phyloP scores from a whole-genome alignment of 225 moss, liverwort and hornwort genomes.

The Ulota crispa region DNA sequence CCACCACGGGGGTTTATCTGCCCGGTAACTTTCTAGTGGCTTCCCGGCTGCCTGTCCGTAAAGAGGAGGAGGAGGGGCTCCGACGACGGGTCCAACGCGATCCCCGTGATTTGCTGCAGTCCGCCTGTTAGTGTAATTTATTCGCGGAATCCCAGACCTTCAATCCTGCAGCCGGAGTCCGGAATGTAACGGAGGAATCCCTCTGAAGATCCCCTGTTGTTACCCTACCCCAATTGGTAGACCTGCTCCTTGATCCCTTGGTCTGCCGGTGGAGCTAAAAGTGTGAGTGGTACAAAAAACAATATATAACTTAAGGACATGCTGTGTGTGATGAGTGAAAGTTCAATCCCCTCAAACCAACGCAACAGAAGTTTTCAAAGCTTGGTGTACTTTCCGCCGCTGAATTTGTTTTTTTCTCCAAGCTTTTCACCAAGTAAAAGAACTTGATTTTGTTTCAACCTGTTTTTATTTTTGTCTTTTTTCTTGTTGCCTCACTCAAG shows the following conservation, averaged over 20 bases:
- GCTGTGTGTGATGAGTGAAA: neutral
- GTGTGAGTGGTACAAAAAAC: neutral
- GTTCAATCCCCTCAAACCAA: fast-evolving
- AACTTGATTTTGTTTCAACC: too few relatives aligned
- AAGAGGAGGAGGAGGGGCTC: neutral
- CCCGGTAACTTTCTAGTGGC: neutral
- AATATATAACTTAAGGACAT: neutral
- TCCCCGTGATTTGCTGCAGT: slow-evolving; percentile 43
- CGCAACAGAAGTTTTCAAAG: too few relatives aligned
- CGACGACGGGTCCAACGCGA: slow-evolving; percentile 35
- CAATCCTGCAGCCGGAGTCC: neutral
- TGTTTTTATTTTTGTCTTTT: too few relatives aligned
- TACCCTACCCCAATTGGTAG: neutral
- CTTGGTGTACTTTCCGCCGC: too few relatives aligned
- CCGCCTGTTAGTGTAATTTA: neutral
- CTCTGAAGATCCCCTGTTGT: neutral
- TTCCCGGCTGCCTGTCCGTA: neutral
- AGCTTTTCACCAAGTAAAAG: too few relatives aligned
- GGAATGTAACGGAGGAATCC: slow-evolving; percentile 11
- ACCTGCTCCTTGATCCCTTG: neutral
- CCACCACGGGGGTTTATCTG: neutral
- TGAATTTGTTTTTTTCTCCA: too few relatives aligned
- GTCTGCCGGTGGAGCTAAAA: too few relatives aligned
- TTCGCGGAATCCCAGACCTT: slow-evolving; percentile 26
- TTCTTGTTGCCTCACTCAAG: too few relatives aligned